phyloP scores from a whole-genome alignment of 805 yeast species.

The Jamesozyma rosinii region DNA sequence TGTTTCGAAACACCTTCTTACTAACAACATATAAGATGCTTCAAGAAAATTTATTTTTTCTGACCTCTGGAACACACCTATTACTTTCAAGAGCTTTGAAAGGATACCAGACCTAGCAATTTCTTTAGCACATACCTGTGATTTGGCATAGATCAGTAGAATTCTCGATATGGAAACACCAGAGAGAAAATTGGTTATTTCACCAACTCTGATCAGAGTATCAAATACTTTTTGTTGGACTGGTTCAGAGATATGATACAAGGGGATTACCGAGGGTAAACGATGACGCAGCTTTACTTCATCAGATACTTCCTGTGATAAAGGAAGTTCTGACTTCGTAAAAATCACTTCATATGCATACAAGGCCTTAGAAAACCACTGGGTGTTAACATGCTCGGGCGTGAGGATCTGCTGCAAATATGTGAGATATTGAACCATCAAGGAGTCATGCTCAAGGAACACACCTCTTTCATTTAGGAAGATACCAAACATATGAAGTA shows the following conservation, averaged over 20 bases:
- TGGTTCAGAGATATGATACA: slow-evolving; percentile 18
- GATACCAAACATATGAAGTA: slow-evolving; percentile 37
- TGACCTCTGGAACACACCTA: slow-evolving; percentile 32
- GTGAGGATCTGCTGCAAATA: slow-evolving; percentile 33
- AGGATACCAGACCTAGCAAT: slow-evolving; percentile 43
- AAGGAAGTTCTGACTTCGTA: slow-evolving; percentile 44
- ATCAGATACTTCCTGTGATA: slow-evolving; percentile 29
- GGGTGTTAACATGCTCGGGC: slow-evolving; percentile 33
- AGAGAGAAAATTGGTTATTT: slow-evolving; percentile 35
- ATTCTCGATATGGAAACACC: slow-evolving; percentile 49
- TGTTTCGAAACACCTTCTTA: slow-evolving; percentile 66
- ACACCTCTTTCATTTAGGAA: slow-evolving; percentile 34
- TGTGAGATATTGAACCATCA: slow-evolving; percentile 31
- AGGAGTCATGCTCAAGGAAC: slow-evolving; percentile 29
- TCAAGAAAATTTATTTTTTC: slow-evolving; percentile 37
- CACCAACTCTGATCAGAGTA: slow-evolving; percentile 34
- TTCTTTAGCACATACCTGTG: slow-evolving; percentile 32
- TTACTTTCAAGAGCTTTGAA: slow-evolving; percentile 37
- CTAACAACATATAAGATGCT: slow-evolving; percentile 41
- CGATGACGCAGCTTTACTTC: slow-evolving; percentile 15
- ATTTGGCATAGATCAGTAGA: slow-evolving; percentile 44
- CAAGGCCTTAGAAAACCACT: slow-evolving; percentile 55
- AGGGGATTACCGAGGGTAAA: slow-evolving; percentile 13
- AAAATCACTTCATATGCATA: slow-evolving; percentile 47
- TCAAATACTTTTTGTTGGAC: slow-evolving; percentile 34